Conservation (phyloP, 371 early-diverging fungal species). For the Choanephora cucurbitarum region DNA sequence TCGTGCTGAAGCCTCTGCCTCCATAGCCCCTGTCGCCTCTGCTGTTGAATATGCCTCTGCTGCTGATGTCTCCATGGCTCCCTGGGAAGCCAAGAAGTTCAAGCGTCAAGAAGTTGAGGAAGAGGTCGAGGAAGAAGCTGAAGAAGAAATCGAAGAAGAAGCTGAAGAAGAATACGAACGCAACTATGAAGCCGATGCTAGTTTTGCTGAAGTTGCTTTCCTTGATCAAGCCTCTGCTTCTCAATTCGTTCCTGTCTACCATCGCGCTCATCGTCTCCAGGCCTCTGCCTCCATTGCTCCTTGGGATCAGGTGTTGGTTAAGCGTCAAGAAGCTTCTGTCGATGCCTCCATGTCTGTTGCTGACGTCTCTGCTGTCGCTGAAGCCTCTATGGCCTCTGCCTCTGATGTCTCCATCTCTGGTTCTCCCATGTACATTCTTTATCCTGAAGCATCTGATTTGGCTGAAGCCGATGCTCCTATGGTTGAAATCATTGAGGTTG, state of each 20-base stretch:
- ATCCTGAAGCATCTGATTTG: not conserved
- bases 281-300: conserved; percentile 6
- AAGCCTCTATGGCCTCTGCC: not conserved
- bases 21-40: conserved; percentile 5
- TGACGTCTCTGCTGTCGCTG: not conserved
- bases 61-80: conserved; percentile 4
- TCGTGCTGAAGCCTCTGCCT: conserved; percentile 5
- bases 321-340: not conserved
- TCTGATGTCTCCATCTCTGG: not conserved
- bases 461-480: not conserved
- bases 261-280: not conserved
- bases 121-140: not conserved
- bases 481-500: too few species aligned
- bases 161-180: not conserved
- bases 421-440: not conserved
- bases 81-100: not conserved
- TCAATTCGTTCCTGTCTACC: not conserved
- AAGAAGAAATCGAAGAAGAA: not conserved
- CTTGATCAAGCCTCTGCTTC: conserved; percentile 4
- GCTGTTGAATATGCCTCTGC: conserved; percentile 4
- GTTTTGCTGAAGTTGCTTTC: not conserved
- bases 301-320: not conserved
- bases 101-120: not conserved
- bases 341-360: not conserved
- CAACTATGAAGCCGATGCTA: too few species aligned